These are phyloP conservation scores for Dysphania ambrosioides DNA, from an alignment of 148 eudicot genomes.

Conservation along the genomic window DNA sequence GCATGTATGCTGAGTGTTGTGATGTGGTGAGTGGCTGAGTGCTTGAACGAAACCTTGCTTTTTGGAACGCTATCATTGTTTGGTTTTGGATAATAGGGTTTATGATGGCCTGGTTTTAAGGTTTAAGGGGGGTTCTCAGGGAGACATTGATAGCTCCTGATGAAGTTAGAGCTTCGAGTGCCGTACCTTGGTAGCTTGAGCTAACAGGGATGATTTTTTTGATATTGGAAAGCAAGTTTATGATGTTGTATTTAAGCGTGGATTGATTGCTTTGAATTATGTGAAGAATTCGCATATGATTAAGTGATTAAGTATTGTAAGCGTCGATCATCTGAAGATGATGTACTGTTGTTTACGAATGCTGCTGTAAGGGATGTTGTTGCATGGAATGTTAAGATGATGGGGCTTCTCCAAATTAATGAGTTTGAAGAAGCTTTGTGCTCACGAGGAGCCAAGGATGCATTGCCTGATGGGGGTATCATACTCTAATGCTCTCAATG, in stretches of 20 bases:
- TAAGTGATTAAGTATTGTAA: constrained; percentile 59
- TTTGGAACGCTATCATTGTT: constrained; percentile 49
- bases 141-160: constrained; percentile 27
- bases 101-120: constrained; percentile 27
- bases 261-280: constrained; percentile 29
- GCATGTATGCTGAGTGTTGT: constrained; percentile 46
- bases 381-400: constrained; percentile 48
- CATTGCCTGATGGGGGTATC: constrained; percentile 41
- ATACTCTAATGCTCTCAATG: constrained; percentile 40
- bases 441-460: constrained; percentile 36
- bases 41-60: constrained; percentile 36
- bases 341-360: constrained; percentile 32
- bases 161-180: constrained; percentile 47
- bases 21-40: constrained; percentile 39
- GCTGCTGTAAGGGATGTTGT: constrained; percentile 40
- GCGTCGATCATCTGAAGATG: constrained; percentile 35
- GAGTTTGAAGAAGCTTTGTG: constrained; percentile 46
- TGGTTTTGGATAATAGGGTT: constrained; percentile 33
- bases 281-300: constrained; percentile 48
- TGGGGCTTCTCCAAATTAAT: constrained; percentile 35
- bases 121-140: constrained; percentile 31
- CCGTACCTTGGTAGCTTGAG: constrained; percentile 54
- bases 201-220: constrained; percentile 31
- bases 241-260: constrained; percentile 35
- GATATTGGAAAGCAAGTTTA: constrained; percentile 41